A percentile compares a stretch with the other conserved stretches of the same genome.
Evolutionary conservation across 805 yeast genomes (phyloP).

Genomic region (Metschnikowia sp.): DNA sequence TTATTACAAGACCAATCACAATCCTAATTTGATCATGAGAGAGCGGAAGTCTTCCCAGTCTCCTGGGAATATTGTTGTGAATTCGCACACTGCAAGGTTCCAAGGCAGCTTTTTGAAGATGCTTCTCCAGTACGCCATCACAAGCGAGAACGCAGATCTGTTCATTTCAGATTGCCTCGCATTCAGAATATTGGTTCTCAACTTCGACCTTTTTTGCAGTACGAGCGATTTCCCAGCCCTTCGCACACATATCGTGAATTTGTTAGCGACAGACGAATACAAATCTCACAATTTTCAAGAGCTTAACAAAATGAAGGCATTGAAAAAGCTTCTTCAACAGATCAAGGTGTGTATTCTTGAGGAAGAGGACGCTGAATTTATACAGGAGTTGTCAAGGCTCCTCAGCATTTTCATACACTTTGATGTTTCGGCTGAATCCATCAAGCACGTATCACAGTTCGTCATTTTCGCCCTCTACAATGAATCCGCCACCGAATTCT

Average conservation of each 20-base stretch:
- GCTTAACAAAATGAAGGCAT: slow-evolving; percentile 49
- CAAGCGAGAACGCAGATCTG: neutral
- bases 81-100: neutral
- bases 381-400: slow-evolving; percentile 19
- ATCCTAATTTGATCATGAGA: slow-evolving; percentile 8
- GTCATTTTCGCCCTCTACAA: slow-evolving; percentile 48
- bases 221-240: slow-evolving; percentile 48
- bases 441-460: slow-evolving; percentile 48
- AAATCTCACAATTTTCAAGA: slow-evolving; percentile 49
- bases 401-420: slow-evolving; percentile 23
- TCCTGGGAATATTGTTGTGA: neutral
- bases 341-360: slow-evolving; percentile 32
- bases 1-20: slow-evolving; percentile 35
- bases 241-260: slow-evolving; percentile 54
- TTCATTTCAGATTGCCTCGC: slow-evolving; percentile 52
- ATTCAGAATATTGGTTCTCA: slow-evolving; percentile 47
- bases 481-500: slow-evolving; percentile 25
- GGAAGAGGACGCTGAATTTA: slow-evolving; percentile 7
- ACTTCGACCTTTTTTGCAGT: slow-evolving; percentile 66
- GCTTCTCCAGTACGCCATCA: neutral
- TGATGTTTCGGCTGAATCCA: slow-evolving; percentile 52
- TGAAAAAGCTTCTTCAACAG: slow-evolving; percentile 48
- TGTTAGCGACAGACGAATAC: slow-evolving; percentile 52
- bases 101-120: slow-evolving; percentile 1
- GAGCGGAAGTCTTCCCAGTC: neutral